These are phyloP conservation scores for Alternaria rosae DNA, from an alignment of 2,329 filamentous ascomycete species.

Conservation along the genomic window DNA sequence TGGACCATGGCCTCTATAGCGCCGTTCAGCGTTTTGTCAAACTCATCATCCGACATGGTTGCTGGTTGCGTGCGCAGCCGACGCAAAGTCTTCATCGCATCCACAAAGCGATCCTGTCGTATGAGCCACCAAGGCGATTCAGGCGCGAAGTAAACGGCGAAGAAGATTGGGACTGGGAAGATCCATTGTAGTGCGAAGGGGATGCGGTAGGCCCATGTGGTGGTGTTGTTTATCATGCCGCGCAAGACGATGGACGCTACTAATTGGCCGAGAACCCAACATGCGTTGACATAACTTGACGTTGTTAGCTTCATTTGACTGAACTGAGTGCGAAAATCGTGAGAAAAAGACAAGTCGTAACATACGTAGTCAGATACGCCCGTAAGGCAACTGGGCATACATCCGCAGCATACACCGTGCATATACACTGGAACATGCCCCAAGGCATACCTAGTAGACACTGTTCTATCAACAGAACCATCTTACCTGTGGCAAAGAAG, in stretches of 20 bases:
- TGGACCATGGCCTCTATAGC: constrained; percentile 72
- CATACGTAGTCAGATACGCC: constrained; percentile 62
- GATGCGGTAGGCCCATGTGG: constrained; percentile 71
- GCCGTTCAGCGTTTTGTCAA: background rate
- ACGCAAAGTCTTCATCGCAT: constrained; percentile 60
- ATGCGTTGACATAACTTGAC: constrained; percentile 37
- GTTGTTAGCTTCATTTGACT: background rate
- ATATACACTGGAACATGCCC: constrained; percentile 51
- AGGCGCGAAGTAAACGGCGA: constrained; percentile 70
- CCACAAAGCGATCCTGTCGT: constrained; percentile 64
- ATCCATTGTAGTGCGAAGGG: constrained; percentile 66
- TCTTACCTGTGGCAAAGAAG: constrained; percentile 24
- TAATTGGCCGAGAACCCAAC: constrained; percentile 62
- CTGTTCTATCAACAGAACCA: constrained; percentile 21
- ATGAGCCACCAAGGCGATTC: constrained; percentile 78
- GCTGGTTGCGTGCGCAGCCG: constrained; percentile 18
- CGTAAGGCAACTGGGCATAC: constrained; percentile 73
- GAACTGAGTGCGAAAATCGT: background rate
- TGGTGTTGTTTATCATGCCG: constrained; percentile 63
- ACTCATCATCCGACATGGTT: constrained; percentile 14
- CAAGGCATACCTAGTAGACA: constrained; percentile 44
- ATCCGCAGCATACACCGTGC: constrained; percentile 57
- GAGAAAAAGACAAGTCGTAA: background rate
- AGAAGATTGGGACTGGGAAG: constrained; percentile 64
- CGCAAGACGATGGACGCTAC: constrained; percentile 73